Conservation (phyloP, 1,284 basidiomycete species). For the Puccinia polysora region DNA sequence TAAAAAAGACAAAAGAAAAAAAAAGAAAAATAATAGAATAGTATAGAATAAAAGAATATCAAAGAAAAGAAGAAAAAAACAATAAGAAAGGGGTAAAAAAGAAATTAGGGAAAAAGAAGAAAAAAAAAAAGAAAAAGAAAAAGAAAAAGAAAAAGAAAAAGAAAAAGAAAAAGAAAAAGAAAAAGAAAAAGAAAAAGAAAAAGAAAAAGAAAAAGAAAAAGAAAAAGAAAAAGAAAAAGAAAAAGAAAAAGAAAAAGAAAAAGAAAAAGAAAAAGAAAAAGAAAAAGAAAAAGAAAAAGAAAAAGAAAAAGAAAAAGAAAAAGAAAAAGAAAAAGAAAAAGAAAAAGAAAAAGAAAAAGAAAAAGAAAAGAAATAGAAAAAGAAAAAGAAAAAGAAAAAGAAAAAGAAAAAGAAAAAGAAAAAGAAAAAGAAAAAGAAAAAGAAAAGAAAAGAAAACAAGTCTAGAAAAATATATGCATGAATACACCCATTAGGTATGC, state of each 20-base stretch:
- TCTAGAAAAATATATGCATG: too few relatives aligned
- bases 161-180: neutral
- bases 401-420: too few relatives aligned
- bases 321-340: neutral
- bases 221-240: neutral
- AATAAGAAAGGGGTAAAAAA: neutral
- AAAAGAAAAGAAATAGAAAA: neutral
- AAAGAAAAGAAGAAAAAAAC: neutral
- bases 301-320: neutral
- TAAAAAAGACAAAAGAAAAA: too few relatives aligned
- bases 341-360: neutral
- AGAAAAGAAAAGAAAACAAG: too few relatives aligned
- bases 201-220: neutral
- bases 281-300: neutral
- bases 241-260: neutral
- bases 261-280: neutral
- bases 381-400: too few relatives aligned
- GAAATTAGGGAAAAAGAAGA: too few relatives aligned
- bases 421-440: too few relatives aligned
- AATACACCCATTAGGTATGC: too few relatives aligned
- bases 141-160: neutral
- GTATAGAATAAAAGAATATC: conserved; percentile 3
- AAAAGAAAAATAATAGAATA: too few relatives aligned
- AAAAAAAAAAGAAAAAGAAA: neutral
- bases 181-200: neutral